Base-by-base conservation (phyloP, 768 basidiomycete species). In the Hortiboletus campestris region DNA sequence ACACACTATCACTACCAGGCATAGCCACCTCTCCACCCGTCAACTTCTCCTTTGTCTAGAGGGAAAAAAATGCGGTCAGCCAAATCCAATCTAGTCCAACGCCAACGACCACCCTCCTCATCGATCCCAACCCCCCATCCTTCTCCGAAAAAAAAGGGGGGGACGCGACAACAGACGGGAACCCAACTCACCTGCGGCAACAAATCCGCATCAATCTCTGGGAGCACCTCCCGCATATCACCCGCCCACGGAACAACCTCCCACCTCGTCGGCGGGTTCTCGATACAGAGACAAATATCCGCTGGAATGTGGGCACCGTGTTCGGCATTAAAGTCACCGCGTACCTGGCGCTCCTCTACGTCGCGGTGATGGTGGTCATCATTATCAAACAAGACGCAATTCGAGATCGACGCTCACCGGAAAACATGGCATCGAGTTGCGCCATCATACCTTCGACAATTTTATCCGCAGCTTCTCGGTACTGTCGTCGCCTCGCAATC, bases 261-360 rank as follows among this genome's bases (percentile, higher is more conserved):
- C 85, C 86, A 91, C 49, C 77, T 78, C 36, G 88, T 90, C 11
- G 91, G 91, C 11, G 80, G 70, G 66, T 91, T 88, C 59, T 81
- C 82, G 49, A 92, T 84, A 56, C 81, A 89, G 16, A 91, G 73
- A 66, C 91, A 93, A 38, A 94, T 78, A 60, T 94, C 91, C 59
- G 85, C 80, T 1, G 91, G 91, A 2, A 94, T 78, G 67, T 87
- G 81, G 13, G 78, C 77, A 0, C 89, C 91, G 47, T 92, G 84
- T 44, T 86, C 85, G 4, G 76, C 76, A 57, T 90, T 89, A 69
- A 94, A 94, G 34, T 78, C 79, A 45, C 80, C 78, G 36, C 91
- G 81, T 13, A 81, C 69, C 53, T 77, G 75, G 20, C 78, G 77
- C 68, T 94, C 91, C 73, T 89, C 91, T 93, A 64, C 8, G 4